Evolutionary conservation across 305 asterid species (phyloP).

Genomic region (Solanum chacoense): DNA sequence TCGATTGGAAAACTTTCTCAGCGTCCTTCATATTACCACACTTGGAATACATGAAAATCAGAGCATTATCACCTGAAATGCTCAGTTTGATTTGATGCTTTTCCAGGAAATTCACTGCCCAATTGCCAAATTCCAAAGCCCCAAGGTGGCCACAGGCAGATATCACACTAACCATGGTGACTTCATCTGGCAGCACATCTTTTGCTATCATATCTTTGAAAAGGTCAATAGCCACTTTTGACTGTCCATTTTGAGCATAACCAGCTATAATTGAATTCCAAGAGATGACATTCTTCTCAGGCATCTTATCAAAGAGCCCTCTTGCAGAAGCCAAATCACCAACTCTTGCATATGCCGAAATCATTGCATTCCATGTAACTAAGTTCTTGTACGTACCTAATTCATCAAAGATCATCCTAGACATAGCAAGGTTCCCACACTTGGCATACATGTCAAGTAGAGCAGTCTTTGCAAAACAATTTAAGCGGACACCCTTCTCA

Average conservation of each 20-base stretch:
- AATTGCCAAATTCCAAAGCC: slow-evolving; percentile 49
- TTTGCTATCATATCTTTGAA: slow-evolving; percentile 39
- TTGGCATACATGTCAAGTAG: slow-evolving; percentile 72
- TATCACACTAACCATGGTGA: slow-evolving; percentile 45
- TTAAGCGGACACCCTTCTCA: slow-evolving; percentile 17
- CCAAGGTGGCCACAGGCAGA: slow-evolving; percentile 88
- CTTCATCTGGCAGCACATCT: slow-evolving; percentile 40
- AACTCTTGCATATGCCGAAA: slow-evolving; percentile 44
- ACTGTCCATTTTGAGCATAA: slow-evolving; percentile 61
- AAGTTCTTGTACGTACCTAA: slow-evolving; percentile 28
- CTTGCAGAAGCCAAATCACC: slow-evolving; percentile 50
- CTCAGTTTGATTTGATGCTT: slow-evolving; percentile 29
- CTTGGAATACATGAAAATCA: slow-evolving; percentile 70
- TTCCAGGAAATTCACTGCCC: slow-evolving; percentile 29
- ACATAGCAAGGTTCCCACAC: slow-evolving; percentile 47
- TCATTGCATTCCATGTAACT: slow-evolving; percentile 70
- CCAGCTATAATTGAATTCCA: slow-evolving; percentile 81
- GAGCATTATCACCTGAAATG: slow-evolving; percentile 37
- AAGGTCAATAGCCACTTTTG: slow-evolving; percentile 44
- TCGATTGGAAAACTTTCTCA: slow-evolving; percentile 25
- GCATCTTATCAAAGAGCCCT: slow-evolving; percentile 49
- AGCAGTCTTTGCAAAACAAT: slow-evolving; percentile 43
- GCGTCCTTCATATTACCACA: slow-evolving; percentile 65
- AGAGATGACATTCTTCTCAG: slow-evolving; percentile 43
- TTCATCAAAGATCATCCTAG: slow-evolving; percentile 45